Conservation (phyloP, 805 yeast species). For the Kluyveromyces nonfermentans region DNA sequence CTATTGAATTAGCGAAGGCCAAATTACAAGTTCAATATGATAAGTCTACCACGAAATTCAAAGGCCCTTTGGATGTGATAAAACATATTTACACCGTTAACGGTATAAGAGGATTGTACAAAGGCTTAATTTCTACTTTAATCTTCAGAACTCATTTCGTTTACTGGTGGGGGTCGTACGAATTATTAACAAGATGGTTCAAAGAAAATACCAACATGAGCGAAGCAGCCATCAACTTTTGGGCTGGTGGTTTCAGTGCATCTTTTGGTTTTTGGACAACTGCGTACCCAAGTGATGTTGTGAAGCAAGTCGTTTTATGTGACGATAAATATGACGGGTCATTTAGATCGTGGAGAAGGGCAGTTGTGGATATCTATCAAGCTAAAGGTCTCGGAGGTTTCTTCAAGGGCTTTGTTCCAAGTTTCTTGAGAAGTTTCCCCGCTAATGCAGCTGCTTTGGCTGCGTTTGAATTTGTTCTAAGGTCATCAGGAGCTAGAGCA, state of each 20-base stretch:
- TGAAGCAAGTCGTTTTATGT: slow-evolving; percentile 77
- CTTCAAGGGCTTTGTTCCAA: slow-evolving; percentile 72
- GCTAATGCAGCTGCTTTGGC: slow-evolving; percentile 92
- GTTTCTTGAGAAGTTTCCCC: slow-evolving; percentile 77
- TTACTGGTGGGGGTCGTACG: slow-evolving; percentile 94
- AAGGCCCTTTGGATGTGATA: slow-evolving; percentile 76
- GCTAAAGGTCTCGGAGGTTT: slow-evolving; percentile 61
- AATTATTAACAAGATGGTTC: slow-evolving; percentile 62
- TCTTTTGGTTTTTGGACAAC: slow-evolving; percentile 73
- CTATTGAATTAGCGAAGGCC: slow-evolving; percentile 84
- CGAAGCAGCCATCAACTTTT: slow-evolving; percentile 67
- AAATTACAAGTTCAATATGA: slow-evolving; percentile 86
- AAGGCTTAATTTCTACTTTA: slow-evolving; percentile 79
- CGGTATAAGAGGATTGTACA: slow-evolving; percentile 67
- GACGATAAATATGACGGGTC: slow-evolving; percentile 66
- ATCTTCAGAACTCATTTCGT: slow-evolving; percentile 78
- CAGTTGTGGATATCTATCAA: slow-evolving; percentile 57
- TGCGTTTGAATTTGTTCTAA: slow-evolving; percentile 78
- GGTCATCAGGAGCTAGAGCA: slow-evolving; percentile 32
- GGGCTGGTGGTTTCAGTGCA: slow-evolving; percentile 88
- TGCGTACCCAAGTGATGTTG: slow-evolving; percentile 84
- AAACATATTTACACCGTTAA: slow-evolving; percentile 44
- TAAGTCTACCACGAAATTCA: slow-evolving; percentile 52
- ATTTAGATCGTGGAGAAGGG: slow-evolving; percentile 62
- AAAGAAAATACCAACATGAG: slow-evolving; percentile 54